Evolutionary conservation across 2,329 filamentous ascomycete species (phyloP).

Genomic region (Phialemonium atrogriseum): DNA sequence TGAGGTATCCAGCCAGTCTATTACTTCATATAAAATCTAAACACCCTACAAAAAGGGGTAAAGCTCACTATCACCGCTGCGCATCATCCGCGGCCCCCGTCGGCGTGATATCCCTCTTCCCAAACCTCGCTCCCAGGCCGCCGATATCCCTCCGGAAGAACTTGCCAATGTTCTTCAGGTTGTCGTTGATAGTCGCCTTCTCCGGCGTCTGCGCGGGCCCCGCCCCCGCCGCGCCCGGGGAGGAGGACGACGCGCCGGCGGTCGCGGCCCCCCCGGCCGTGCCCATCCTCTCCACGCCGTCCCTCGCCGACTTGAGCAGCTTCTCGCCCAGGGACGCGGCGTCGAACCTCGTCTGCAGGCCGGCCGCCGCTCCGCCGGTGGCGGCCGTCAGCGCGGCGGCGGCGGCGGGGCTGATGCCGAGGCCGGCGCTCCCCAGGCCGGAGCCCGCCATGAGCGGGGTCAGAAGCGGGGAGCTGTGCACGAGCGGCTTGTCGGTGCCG

Average conservation of each 20-base stretch:
- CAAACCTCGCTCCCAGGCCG: constrained; percentile 65
- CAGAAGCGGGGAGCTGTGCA: constrained; percentile 61
- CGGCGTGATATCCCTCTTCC: constrained; percentile 44
- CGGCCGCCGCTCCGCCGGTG: constrained; percentile 21
- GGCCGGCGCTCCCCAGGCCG: constrained; percentile 24
- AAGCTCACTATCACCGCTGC: constrained; percentile 3
- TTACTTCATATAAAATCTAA: neutral
- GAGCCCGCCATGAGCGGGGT: constrained; percentile 51
- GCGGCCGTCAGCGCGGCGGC: constrained; percentile 27
- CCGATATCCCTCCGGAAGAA: constrained; percentile 89
- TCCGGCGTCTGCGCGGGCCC: constrained; percentile 30
- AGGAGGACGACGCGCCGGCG: constrained; percentile 20
- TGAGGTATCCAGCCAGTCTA: too few relatives aligned
- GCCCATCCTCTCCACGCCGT: constrained; percentile 72
- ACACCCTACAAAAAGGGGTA: neutral
- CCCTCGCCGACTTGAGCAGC: constrained; percentile 77
- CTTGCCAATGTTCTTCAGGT: constrained; percentile 90
- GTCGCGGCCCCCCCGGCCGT: constrained; percentile 35
- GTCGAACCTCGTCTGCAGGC: constrained; percentile 59
- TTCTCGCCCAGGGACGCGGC: constrained; percentile 77
- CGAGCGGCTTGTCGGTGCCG: constrained; percentile 59
- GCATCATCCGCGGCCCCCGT: constrained; percentile 16
- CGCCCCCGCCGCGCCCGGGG: constrained; percentile 16
- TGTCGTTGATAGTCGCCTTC: constrained; percentile 78
- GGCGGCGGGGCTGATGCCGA: constrained; percentile 28